phyloP scores from a whole-genome alignment of 352 stramenopile genomes.

The Phytophthora syringae region DNA sequence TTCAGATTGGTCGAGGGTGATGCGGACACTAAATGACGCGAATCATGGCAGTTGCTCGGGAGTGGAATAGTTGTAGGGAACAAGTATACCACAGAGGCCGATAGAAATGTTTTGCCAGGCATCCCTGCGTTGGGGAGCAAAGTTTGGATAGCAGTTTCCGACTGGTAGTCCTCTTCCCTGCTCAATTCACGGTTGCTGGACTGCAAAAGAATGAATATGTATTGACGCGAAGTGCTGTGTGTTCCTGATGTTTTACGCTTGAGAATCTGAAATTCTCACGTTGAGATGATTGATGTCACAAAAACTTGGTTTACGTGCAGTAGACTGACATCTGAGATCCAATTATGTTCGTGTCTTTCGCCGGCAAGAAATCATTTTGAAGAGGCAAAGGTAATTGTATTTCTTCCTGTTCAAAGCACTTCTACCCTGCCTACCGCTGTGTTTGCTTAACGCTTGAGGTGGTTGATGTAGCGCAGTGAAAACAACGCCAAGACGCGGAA shows the following conservation, averaged over 20 bases:
- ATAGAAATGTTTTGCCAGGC: not conserved
- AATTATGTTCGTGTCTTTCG: too few relatives aligned
- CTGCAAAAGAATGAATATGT: conserved; percentile 22
- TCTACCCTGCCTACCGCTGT: not conserved
- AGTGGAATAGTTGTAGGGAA: not conserved
- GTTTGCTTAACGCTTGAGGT: conserved; percentile 45
- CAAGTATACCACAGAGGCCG: not conserved
- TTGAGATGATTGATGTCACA: not conserved
- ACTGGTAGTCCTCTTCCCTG: conserved; percentile 7
- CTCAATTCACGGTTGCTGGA: conserved; percentile 25
- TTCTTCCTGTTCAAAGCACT: not conserved
- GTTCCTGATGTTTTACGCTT: not conserved
- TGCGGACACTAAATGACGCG: not conserved
- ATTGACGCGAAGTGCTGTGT: conserved; percentile 9
- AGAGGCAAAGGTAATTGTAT: not conserved
- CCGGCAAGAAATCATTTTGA: too few relatives aligned
- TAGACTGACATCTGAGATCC: too few relatives aligned
- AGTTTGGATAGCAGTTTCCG: not conserved
- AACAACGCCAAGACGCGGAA: conserved; percentile 46
- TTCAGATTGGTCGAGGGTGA: conserved; percentile 38
- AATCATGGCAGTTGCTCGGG: too few relatives aligned
- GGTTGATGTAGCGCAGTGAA: conserved; percentile 54
- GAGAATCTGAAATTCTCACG: too few relatives aligned
- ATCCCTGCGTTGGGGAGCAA: conserved; percentile 19
- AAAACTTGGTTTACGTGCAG: too few relatives aligned